Percentiles rank a stretch among this genome's conserved stretches.
phyloP scores from a whole-genome alignment of 768 basidiomycete species.

The Thelephora ganbajun region DNA sequence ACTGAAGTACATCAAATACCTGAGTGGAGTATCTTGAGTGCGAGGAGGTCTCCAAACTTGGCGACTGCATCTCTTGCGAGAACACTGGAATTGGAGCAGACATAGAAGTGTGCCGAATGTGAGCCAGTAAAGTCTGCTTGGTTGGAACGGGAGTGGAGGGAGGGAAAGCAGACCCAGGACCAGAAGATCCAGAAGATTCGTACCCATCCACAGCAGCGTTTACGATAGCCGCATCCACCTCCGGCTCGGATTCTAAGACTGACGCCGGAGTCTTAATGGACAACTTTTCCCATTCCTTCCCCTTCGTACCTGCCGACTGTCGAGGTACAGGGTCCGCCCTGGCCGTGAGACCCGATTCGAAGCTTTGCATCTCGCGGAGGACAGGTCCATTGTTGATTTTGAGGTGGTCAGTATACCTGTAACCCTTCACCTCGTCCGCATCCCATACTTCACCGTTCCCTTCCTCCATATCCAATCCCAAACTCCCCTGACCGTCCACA shows the following conservation, averaged over 20 bases:
- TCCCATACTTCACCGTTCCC: slow-evolving; percentile 3
- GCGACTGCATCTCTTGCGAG: not conserved
- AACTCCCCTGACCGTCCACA: too few relatives aligned
- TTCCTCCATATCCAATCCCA: not conserved
- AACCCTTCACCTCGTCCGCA: slow-evolving; percentile 2
- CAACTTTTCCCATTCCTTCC: not conserved
- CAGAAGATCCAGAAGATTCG: not conserved
- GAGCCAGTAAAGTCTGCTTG: not conserved
- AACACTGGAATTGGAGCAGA: too few relatives aligned
- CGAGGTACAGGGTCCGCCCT: slow-evolving; percentile 28
- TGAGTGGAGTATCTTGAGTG: slow-evolving; percentile 58
- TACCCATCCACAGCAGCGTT: not conserved
- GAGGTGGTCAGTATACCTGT: slow-evolving; percentile 26
- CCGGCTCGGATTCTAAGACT: too few relatives aligned
- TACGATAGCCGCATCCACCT: too few relatives aligned
- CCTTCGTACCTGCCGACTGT: not conserved
- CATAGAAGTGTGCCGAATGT: too few relatives aligned
- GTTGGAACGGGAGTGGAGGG: not conserved
- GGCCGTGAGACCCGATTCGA: slow-evolving; percentile 72
- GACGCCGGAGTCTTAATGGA: not conserved
- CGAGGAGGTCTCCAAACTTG: slow-evolving; percentile 26
- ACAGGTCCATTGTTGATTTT: slow-evolving; percentile 17
- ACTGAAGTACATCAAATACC: slow-evolving; percentile 72
- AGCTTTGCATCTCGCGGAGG: slow-evolving; percentile 78
- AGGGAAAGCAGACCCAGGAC: not conserved